Conservation (phyloP, 2,329 filamentous ascomycete species). For the Lasiodiplodia sp. region DNA sequence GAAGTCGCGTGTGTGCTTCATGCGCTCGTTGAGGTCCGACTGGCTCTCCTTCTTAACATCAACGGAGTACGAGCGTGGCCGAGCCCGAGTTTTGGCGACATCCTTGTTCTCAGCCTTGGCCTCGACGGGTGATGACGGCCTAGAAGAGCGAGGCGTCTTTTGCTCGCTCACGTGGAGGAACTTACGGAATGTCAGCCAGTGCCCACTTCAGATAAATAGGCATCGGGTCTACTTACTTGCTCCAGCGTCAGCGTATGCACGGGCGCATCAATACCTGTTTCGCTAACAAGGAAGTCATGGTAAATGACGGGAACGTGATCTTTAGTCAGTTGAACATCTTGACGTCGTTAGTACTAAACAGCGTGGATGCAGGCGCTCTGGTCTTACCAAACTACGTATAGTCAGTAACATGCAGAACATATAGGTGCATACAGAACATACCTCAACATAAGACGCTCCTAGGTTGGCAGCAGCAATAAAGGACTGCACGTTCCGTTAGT, state of each 20-base stretch:
- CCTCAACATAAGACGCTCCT: conserved; percentile 76
- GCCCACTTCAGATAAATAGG: conserved; percentile 30
- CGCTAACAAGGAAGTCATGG: conserved; percentile 96
- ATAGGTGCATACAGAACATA: conserved; percentile 40
- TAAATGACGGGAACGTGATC: conserved; percentile 98
- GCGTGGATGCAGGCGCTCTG: neutral
- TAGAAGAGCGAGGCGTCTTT: conserved; percentile 55
- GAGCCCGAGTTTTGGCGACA: conserved; percentile 34
- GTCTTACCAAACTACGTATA: conserved; percentile 38
- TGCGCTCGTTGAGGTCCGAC: conserved; percentile 77
- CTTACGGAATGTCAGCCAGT: conserved; percentile 3
- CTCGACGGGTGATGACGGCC: conserved; percentile 53
- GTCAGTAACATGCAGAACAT: conserved; percentile 29
- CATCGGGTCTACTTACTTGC: conserved; percentile 56
- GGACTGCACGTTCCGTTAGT: conserved; percentile 59
- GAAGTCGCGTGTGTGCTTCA: conserved; percentile 97
- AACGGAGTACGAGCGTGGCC: conserved; percentile 66
- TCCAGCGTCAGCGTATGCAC: conserved; percentile 95
- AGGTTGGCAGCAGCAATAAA: conserved; percentile 97
- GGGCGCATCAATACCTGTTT: conserved; percentile 95
- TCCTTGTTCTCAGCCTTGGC: conserved; percentile 32
- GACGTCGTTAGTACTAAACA: conserved; percentile 22
- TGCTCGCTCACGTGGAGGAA: conserved; percentile 85
- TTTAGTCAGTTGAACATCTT: conserved; percentile 97
- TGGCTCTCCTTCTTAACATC: conserved; percentile 57